These are phyloP conservation scores for Dimargaris cristalligena DNA, from an alignment of 192 early-diverging fungal genomes.

Conservation along the genomic window DNA sequence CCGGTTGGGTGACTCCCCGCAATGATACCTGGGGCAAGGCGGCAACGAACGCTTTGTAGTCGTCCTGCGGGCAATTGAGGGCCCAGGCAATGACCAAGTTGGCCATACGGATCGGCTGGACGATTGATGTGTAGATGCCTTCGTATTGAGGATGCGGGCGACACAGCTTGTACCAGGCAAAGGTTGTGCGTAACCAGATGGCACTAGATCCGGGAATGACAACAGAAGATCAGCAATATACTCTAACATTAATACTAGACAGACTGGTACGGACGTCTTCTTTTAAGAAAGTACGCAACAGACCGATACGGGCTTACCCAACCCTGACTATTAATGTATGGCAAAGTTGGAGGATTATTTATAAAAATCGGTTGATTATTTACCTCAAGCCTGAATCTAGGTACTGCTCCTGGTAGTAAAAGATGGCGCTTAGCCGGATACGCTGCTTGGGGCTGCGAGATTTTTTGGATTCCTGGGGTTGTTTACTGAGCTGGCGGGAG, in stretches of 20 bases:
- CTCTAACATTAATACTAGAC: too few species aligned
- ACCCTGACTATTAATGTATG: too few species aligned
- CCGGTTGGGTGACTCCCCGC: slow-evolving; percentile 13
- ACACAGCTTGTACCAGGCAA: slow-evolving; percentile 29
- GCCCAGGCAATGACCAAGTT: slow-evolving; percentile 19
- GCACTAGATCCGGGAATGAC: too few species aligned
- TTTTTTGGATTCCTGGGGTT: too few species aligned
- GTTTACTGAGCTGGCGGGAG: slow-evolving; percentile 19
- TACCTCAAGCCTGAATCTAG: slow-evolving; percentile 9
- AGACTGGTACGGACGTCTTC: too few species aligned
- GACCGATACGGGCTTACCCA: too few species aligned
- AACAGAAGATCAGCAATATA: too few species aligned
- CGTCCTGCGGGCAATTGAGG: slow-evolving; percentile 3
- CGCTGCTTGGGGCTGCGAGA: slow-evolving; percentile 20
- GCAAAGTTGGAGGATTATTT: too few species aligned
- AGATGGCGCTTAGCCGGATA: slow-evolving; percentile 22
- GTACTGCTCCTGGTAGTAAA: slow-evolving; percentile 22
- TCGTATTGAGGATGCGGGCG: slow-evolving; percentile 20
- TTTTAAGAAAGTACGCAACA: too few species aligned
- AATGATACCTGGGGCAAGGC: slow-evolving; percentile 14
- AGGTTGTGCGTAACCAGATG: slow-evolving; percentile 27
- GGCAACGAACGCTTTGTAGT: slow-evolving; percentile 15
- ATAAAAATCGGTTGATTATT: too few species aligned
- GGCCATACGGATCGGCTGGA: slow-evolving; percentile 23
- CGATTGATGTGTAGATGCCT: slow-evolving; percentile 16